phyloP scores from a whole-genome alignment of 2,329 filamentous ascomycete genomes.

The Coniochaeta ligniaria region DNA sequence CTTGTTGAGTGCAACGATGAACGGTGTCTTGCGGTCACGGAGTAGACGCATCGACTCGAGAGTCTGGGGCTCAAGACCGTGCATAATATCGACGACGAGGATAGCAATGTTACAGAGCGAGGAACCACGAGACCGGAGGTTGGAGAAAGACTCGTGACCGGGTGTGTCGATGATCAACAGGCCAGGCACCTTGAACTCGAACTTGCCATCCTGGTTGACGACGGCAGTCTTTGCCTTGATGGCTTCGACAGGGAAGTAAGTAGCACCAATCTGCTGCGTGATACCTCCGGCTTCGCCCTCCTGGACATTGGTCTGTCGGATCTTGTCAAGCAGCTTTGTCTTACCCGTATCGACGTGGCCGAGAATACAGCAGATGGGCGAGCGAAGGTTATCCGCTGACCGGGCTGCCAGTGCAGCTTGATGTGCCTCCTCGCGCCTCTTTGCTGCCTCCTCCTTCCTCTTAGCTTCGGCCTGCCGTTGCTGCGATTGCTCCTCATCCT shows the following conservation, averaged over 20 bases:
- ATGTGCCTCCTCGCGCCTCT: constrained; percentile 81
- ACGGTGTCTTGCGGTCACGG: constrained; percentile 89
- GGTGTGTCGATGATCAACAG: constrained; percentile 96
- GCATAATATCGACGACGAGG: constrained; percentile 98
- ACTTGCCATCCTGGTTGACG: constrained; percentile 81
- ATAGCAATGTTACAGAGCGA: constrained; percentile 99
- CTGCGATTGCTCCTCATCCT: constrained; percentile 71
- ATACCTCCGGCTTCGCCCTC: constrained; percentile 99
- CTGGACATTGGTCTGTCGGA: constrained; percentile 96
- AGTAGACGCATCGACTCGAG: constrained; percentile 95
- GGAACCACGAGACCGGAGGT: constrained; percentile 91
- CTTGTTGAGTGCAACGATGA: constrained; percentile 98
- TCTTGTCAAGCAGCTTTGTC: constrained; percentile 98
- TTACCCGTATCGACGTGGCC: constrained; percentile 99
- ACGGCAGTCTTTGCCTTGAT: constrained; percentile 88
- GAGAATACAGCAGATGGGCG: constrained; percentile 98
- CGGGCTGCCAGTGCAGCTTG: constrained; percentile 86
- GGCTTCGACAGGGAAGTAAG: constrained; percentile 95
- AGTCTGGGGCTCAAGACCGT: constrained; percentile 95
- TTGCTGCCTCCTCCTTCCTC: constrained; percentile 81
- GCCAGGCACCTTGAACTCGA: constrained; percentile 97
- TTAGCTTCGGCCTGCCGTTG: constrained; percentile 64
- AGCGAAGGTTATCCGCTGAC: constrained; percentile 90
- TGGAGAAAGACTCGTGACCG: constrained; percentile 99
- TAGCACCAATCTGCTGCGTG: constrained; percentile 98